Conservation (phyloP, 2,329 filamentous ascomycete genomes). For the Verticillium nonalfalfae region DNA sequence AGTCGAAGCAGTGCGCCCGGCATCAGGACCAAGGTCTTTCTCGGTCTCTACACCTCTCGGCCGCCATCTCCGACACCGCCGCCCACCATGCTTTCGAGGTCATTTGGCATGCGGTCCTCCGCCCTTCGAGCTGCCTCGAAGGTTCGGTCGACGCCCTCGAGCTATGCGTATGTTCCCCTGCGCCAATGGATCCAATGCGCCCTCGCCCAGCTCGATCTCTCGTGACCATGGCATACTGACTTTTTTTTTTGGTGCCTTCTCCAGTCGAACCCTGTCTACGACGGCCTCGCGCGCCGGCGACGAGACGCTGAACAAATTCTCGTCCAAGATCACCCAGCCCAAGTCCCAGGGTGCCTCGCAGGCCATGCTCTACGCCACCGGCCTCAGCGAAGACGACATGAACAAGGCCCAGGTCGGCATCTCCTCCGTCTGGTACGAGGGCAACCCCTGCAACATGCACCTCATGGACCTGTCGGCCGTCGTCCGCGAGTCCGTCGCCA, state of each 20-base stretch:
- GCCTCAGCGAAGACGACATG: slow-evolving; percentile 79
- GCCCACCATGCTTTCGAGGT: slow-evolving; percentile 13
- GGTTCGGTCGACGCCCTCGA: slow-evolving; percentile 7
- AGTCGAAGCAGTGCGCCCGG: not conserved
- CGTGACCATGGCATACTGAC: too few relatives aligned
- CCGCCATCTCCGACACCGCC: slow-evolving; percentile 1
- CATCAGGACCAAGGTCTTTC: slow-evolving; percentile 1
- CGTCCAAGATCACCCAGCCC: slow-evolving; percentile 82
- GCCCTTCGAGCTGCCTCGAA: slow-evolving; percentile 15
- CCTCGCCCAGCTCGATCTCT: not conserved
- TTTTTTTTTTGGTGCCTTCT: slow-evolving; percentile 4
- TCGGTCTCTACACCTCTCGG: not conserved
- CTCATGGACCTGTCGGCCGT: slow-evolving; percentile 80
- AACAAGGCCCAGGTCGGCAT: slow-evolving; percentile 97
- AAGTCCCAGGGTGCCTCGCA: slow-evolving; percentile 98
- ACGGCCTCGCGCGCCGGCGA: slow-evolving; percentile 38
- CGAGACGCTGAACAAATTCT: slow-evolving; percentile 75
- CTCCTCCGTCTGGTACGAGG: slow-evolving; percentile 95
- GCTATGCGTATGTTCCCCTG: slow-evolving; percentile 14
- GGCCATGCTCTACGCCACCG: slow-evolving; percentile 97
- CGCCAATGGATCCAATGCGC: not conserved
- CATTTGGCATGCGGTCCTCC: slow-evolving; percentile 12
- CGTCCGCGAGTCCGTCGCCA: slow-evolving; percentile 54
- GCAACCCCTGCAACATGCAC: slow-evolving; percentile 99
- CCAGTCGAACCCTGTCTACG: slow-evolving; percentile 43